A percentile compares a stretch with the other conserved stretches of the same genome.
These are phyloP conservation scores for Apiospora malaysiana DNA, from an alignment of 2,329 filamentous ascomycete genomes.

Conservation along the genomic window DNA sequence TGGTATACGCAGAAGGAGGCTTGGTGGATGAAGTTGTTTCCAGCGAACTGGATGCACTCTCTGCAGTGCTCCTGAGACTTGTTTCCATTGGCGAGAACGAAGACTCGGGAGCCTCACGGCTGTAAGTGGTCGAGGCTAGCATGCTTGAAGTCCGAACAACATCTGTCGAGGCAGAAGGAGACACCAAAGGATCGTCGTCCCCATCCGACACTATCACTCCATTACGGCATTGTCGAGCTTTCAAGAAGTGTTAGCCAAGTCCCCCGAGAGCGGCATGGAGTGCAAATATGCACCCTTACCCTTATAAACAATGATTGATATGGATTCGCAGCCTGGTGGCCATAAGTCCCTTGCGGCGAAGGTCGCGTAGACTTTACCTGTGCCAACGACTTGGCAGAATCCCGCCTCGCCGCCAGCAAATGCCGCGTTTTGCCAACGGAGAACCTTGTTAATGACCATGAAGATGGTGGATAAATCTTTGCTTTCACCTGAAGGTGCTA, in stretches of 20 bases:
- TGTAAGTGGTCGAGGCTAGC: not conserved
- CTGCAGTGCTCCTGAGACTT: no score
- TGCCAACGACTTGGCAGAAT: not conserved
- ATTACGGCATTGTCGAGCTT: not conserved
- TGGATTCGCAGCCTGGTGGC: not conserved
- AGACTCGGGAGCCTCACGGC: not conserved
- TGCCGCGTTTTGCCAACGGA: not conserved
- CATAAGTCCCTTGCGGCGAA: not conserved
- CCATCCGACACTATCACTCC: not conserved
- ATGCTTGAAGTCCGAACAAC: not conserved
- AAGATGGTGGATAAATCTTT: not conserved
- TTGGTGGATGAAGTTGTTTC: no score
- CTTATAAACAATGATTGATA: not conserved
- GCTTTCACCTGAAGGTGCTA: not conserved
- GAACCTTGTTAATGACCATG: not conserved
- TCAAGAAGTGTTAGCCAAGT: not conserved
- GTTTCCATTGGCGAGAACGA: not conserved
- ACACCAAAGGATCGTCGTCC: not conserved
- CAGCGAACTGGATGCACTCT: no score
- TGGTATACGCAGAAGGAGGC: no score
- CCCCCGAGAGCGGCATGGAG: not conserved
- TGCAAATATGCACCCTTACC: not conserved
- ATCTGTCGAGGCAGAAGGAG: not conserved
- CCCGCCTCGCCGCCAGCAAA: not conserved
- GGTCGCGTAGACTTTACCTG: not conserved